Evolutionary conservation across 495 filamentous ascomycete species (phyloP), one percentile per base, ranked within the genome.

Genomic region (Chaetomium cochliodes): DNA sequence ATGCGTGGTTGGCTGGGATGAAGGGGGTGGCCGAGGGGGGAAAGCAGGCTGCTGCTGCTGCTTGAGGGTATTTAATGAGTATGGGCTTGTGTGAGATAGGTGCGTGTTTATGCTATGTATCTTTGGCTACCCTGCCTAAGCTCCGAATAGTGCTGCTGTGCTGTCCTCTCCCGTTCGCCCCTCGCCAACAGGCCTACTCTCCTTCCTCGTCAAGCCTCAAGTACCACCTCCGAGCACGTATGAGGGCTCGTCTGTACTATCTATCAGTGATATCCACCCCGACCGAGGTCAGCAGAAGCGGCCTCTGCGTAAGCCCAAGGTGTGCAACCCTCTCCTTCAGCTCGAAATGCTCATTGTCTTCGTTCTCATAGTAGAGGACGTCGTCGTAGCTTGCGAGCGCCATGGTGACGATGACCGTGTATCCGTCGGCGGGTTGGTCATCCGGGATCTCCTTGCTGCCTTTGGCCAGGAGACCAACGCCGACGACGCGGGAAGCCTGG

Each of bases 321-420:
- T 33, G 3, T 7, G 30, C 30, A 7, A 33, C 7, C 30, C 7
- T 3, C 30, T 7, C 30, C 81, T 88, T 90, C 46, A 90, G 74
- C n/a, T n/a, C n/a, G n/a, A n/a, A n/a, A n/a, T n/a, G n/a, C n/a
- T n/a, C n/a, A n/a, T n/a, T n/a, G 70, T 87, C 89, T 63, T 84
- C 80, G 6, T 63, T 70, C 74, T 92, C 88, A 68, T 90, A 92
- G 72, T 84, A 91, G 67, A 85, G 74, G 85, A 91, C 86, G 73
- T 91, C 89, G 12, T 86, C 88, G 58, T 86, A 54, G 46, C 70
- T 85, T 7, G 80, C 80, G 65, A 92, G 91, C 49, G 80, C 81
- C 58, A 80, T 82, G 69, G 84, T 81, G 15, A 83, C 81, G 11
- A 82, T 79, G 46, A 91, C 60, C 7, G 83, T 90, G 76, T 77